Conservation (phyloP, 2,329 filamentous ascomycete genomes). For the Aspergillus aculeatus region DNA sequence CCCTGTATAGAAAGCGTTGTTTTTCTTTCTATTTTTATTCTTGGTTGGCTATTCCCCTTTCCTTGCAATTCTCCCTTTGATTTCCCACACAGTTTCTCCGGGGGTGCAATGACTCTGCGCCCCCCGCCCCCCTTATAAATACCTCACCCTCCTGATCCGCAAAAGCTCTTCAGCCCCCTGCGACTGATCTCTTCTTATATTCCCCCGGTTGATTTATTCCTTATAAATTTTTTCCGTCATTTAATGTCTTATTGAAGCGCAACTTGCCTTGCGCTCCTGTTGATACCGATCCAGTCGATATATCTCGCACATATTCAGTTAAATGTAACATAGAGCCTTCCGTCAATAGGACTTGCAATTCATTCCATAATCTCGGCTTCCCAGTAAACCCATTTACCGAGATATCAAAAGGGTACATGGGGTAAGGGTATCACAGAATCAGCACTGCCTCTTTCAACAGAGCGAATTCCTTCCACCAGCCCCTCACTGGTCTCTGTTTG, state of each 20-base stretch:
- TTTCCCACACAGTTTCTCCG: neutral
- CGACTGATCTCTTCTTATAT: neutral
- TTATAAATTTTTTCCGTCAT: neutral
- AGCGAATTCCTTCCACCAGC: too few species aligned
- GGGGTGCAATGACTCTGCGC: neutral
- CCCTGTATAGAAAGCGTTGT: conserved; percentile 5
- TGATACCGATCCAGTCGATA: conserved; percentile 1
- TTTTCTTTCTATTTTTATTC: too few species aligned
- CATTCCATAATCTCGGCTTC: too few species aligned
- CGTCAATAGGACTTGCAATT: neutral
- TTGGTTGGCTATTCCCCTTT: neutral
- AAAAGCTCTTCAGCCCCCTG: conserved; percentile 6
- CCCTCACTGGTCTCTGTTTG: too few species aligned
- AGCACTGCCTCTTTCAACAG: too few species aligned
- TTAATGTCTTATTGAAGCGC: conserved; percentile 6
- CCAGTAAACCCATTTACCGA: too few species aligned
- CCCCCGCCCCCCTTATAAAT: neutral
- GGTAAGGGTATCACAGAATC: too few species aligned
- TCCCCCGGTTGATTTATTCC: neutral
- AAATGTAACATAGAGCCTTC: conserved; percentile 1
- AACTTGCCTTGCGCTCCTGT: neutral
- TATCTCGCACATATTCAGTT: neutral
- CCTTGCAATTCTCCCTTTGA: neutral
- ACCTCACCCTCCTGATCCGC: neutral
- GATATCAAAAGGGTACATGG: too few species aligned